Evolutionary conservation across 2,329 filamentous ascomycete species (phyloP).

Genomic region (Atkinsonella texensis): DNA sequence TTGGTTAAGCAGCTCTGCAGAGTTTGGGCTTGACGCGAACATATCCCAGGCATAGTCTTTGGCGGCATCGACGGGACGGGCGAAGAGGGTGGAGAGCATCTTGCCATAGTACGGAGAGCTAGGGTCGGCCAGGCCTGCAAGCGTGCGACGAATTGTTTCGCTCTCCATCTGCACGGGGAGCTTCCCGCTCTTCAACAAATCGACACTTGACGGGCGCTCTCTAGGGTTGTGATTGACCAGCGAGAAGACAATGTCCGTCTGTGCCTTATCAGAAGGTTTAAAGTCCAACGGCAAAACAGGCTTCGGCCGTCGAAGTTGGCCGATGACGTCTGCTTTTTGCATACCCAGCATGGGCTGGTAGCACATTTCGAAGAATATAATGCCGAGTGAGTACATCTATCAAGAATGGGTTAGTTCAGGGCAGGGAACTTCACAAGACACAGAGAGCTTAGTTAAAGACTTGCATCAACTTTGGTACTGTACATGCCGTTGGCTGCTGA

Average conservation of each 20-base stretch:
- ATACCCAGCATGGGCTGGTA: slow-evolving; percentile 55
- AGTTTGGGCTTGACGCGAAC: slow-evolving; percentile 40
- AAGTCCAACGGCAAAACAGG: slow-evolving; percentile 65
- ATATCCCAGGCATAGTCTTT: slow-evolving; percentile 75
- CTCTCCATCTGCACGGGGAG: slow-evolving; percentile 87
- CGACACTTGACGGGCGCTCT: slow-evolving; percentile 68
- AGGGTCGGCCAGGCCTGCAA: slow-evolving; percentile 70
- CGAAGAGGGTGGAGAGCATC: slow-evolving; percentile 77
- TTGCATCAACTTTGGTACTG: slow-evolving; percentile 81
- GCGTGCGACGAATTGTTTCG: slow-evolving; percentile 73
- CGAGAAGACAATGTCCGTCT: slow-evolving; percentile 67
- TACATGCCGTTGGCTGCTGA: slow-evolving; percentile 66
- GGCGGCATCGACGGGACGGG: slow-evolving; percentile 60
- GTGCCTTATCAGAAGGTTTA: slow-evolving; percentile 53
- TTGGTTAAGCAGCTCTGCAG: slow-evolving; percentile 56
- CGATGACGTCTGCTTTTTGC: slow-evolving; percentile 52
- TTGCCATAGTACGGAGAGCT: slow-evolving; percentile 82
- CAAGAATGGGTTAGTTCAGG: background rate
- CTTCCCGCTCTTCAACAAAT: slow-evolving; percentile 74
- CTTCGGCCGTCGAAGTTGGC: slow-evolving; percentile 53
- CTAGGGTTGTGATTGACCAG: slow-evolving; percentile 74
- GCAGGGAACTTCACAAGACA: background rate
- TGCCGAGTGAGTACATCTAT: slow-evolving; percentile 88
- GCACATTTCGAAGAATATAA: slow-evolving; percentile 99
- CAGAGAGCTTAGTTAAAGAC: slow-evolving; percentile 17